A percentile compares a stretch with the other conserved stretches of the same genome.
phyloP scores from a whole-genome alignment of 495 filamentous ascomycete species.

The Astrocystis sublimbata region DNA sequence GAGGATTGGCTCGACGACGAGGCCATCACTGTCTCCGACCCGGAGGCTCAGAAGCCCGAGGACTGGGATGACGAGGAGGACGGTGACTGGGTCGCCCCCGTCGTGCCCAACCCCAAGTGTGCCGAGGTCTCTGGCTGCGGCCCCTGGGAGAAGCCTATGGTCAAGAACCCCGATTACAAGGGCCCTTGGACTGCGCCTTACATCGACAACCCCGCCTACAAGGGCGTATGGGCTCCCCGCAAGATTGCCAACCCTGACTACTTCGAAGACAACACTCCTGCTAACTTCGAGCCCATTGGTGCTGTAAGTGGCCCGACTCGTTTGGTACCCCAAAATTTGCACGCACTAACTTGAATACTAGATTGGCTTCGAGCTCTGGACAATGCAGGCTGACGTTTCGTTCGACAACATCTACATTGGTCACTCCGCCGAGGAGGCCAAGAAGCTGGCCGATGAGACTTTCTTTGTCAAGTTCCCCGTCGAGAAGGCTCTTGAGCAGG shows the following conservation, averaged over 20 bases:
- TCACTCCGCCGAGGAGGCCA: slow-evolving; percentile 92
- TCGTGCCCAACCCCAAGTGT: slow-evolving; percentile 93
- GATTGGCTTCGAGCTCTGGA: slow-evolving; percentile 99
- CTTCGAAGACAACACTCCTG: slow-evolving; percentile 96
- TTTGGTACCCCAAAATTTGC: neutral
- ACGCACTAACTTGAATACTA: slow-evolving; percentile 37
- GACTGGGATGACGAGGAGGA: slow-evolving; percentile 99
- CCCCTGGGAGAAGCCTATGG: slow-evolving; percentile 87
- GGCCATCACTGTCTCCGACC: slow-evolving; percentile 82
- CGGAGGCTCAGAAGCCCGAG: slow-evolving; percentile 97
- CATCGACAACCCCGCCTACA: slow-evolving; percentile 99
- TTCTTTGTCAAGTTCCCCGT: slow-evolving; percentile 88
- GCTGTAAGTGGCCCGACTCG: slow-evolving; percentile 63
- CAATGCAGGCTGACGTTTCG: slow-evolving; percentile 97
- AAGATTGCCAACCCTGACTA: slow-evolving; percentile 97
- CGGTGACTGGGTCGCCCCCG: slow-evolving; percentile 96
- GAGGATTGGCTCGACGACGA: slow-evolving; percentile 97
- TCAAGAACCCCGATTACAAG: slow-evolving; percentile 97
- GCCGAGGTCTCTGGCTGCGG: slow-evolving; percentile 92
- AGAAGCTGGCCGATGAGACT: slow-evolving; percentile 85
- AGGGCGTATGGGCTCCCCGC: slow-evolving; percentile 89
- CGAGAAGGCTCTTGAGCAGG: slow-evolving; percentile 82
- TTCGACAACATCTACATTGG: slow-evolving; percentile 99
- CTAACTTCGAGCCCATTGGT: slow-evolving; percentile 97
- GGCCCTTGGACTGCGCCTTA: slow-evolving; percentile 94